Percentiles rank a stretch among this genome's conserved stretches.
phyloP scores from a whole-genome alignment of 495 filamentous ascomycete genomes.

The Neurospora sp. region DNA sequence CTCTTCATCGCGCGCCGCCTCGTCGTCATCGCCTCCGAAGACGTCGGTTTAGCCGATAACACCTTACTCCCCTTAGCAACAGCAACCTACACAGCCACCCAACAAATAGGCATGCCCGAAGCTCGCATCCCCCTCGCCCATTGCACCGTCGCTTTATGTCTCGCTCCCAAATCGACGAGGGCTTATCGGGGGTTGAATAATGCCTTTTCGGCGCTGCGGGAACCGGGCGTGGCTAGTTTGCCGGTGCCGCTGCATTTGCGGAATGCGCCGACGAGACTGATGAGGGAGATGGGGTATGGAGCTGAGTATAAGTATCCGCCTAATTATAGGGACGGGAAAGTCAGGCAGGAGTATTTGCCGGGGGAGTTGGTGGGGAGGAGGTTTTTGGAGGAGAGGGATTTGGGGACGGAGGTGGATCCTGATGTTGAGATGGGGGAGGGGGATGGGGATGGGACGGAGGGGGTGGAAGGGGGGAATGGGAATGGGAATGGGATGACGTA shows the following conservation, averaged over 20 bases:
- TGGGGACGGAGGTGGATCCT: constrained; percentile 69
- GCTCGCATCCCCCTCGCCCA: constrained; percentile 88
- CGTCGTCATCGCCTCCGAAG: constrained; percentile 85
- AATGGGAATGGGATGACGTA: neutral
- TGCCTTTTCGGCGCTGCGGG: constrained; percentile 58
- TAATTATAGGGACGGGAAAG: constrained; percentile 71
- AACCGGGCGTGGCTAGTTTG: constrained; percentile 68
- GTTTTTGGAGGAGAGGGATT: constrained; percentile 75
- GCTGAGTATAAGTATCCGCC: constrained; percentile 96
- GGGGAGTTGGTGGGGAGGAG: constrained; percentile 52
- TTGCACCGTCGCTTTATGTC: constrained; percentile 68
- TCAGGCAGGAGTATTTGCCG: constrained; percentile 84
- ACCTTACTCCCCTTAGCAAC: constrained; percentile 74
- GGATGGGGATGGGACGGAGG: neutral
- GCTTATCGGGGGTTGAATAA: constrained; percentile 77
- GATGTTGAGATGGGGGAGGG: constrained; percentile 28
- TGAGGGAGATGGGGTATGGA: constrained; percentile 88
- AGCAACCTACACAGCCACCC: constrained; percentile 70
- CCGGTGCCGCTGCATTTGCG: constrained; percentile 80
- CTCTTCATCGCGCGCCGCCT: constrained; percentile 84
- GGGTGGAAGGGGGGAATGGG: neutral
- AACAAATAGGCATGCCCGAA: constrained; percentile 90
- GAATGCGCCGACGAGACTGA: constrained; percentile 82
- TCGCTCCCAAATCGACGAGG: constrained; percentile 76
- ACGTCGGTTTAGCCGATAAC: constrained; percentile 87